Conservation (phyloP, 371 early-diverging fungal genomes). For the Mortierella sp. region DNA sequence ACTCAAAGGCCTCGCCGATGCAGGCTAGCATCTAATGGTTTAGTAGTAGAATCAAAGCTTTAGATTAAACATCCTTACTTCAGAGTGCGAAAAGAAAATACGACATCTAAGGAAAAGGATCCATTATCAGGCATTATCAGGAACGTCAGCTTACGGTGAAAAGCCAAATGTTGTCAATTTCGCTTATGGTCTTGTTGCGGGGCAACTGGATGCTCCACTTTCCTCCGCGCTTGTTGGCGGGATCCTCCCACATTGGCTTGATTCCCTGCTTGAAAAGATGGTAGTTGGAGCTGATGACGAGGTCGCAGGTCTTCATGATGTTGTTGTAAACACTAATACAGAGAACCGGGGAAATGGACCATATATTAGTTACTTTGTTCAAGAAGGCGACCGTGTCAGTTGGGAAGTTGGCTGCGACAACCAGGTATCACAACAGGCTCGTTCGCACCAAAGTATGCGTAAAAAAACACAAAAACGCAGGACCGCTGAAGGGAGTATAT, state of each 20-base stretch:
- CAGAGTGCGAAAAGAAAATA: neutral
- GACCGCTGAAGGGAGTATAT: conserved; percentile 1
- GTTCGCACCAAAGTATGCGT: neutral
- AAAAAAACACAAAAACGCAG: neutral
- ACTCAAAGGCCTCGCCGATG: conserved; percentile 92
- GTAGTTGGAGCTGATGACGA: conserved; percentile 90
- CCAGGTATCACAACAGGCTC: neutral
- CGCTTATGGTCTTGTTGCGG: conserved; percentile 78
- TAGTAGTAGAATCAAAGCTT: neutral
- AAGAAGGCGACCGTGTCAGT: neutral
- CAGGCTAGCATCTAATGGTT: conserved; percentile 81
- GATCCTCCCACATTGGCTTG: conserved; percentile 99
- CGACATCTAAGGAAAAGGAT: neutral
- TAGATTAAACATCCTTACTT: conserved; percentile 5
- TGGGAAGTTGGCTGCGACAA: neutral
- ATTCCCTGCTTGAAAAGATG: conserved; percentile 98
- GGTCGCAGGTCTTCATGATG: conserved; percentile 83
- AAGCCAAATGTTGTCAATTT: conserved; percentile 90
- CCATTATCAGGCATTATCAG: neutral
- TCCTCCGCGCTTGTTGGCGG: conserved; percentile 96
- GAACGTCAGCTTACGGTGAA: conserved; percentile 71
- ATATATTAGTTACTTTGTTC: neutral
- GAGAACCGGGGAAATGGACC: neutral
- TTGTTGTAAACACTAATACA: conserved; percentile 87
- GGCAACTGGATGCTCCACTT: conserved; percentile 93